These are phyloP conservation scores for Myxozyma vanderwaltii DNA, from an alignment of 805 yeast species.

Conservation along the genomic window DNA sequence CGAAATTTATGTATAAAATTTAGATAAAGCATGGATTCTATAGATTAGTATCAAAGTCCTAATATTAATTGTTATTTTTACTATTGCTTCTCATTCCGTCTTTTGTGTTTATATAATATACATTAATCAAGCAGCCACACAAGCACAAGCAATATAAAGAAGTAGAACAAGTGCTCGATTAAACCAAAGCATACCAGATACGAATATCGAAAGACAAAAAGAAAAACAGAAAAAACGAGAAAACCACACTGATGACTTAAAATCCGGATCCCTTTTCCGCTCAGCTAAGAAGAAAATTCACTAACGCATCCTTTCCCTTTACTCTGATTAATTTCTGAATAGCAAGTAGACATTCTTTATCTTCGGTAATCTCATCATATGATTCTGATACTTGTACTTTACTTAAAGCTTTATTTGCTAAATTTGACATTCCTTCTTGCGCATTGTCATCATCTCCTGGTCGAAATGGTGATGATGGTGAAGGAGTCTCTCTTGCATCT, in stretches of 20 bases:
- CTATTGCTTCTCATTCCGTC: too few species aligned
- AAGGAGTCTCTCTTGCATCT: background rate
- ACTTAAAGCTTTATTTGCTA: background rate
- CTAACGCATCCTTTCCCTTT: slow-evolving; percentile 68
- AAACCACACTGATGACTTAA: background rate
- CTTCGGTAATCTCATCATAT: background rate
- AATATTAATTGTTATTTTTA: too few species aligned
- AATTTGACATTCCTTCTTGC: background rate
- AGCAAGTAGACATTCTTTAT: slow-evolving; percentile 51
- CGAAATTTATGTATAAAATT: too few species aligned
- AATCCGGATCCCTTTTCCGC: background rate
- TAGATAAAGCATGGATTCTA: too few species aligned
- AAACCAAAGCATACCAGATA: too few species aligned
- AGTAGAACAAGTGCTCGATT: too few species aligned
- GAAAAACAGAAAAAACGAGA: too few species aligned
- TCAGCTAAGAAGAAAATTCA: slow-evolving; percentile 58
- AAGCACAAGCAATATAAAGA: too few species aligned
- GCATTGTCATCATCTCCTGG: background rate
- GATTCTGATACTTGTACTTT: background rate
- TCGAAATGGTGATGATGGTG: background rate
- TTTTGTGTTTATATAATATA: too few species aligned
- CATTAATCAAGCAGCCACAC: too few species aligned
- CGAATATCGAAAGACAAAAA: too few species aligned
- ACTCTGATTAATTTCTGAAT: slow-evolving; percentile 63
- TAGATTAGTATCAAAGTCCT: too few species aligned